Base-by-base conservation (phyloP, 495 filamentous ascomycete genomes). In the Neurospora sp. region DNA sequence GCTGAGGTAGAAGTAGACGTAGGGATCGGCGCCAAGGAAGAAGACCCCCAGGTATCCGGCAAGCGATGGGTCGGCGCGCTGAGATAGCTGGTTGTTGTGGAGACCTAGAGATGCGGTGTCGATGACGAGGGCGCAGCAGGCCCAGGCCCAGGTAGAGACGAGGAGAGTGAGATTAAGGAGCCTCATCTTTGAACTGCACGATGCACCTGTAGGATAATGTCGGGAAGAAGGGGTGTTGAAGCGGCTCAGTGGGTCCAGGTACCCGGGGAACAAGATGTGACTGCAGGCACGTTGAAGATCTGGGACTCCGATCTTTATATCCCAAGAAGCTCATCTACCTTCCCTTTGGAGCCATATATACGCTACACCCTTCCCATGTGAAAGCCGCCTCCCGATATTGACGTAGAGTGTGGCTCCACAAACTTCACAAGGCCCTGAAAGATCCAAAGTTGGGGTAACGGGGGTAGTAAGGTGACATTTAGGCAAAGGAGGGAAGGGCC, bases 1-100 rank as follows among this genome's bases (percentile, higher is more conserved):
- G 74, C 83, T 85, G 48, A 84, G 80, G 74, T 88, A 87, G 75
- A 87, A 86, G 77, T 87, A 88, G 7, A 87, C 81, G 65, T 81
- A 84, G 14, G 86, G 86, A 69, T 86, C 85, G 48, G 82, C 82
- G 14, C 86, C 84, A 20, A 88, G 83, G 68, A 87, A 88, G 76
- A 87, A 86, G 16, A 83, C 85, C 0, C 84, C 85, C 20, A 87
- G 73, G 78, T 87, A 87, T 0, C 84, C 83, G 12, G 81, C 81
- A 3, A 86, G 76, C 68, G 73, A 78, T 0, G 84, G 20, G 70
- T 83, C 83, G n/a, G 81, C 81, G 16, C 81, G 83, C 27, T 59
- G 72, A 12, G 76, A 42, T 5, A 83, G 20, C 14, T 75, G 42
- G 6, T 70, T 40, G 1, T 44, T 72, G 35, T 69, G 35, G 70